Conservation (phyloP, 495 filamentous ascomycete genomes). For the Annulohypoxylon bovei region DNA sequence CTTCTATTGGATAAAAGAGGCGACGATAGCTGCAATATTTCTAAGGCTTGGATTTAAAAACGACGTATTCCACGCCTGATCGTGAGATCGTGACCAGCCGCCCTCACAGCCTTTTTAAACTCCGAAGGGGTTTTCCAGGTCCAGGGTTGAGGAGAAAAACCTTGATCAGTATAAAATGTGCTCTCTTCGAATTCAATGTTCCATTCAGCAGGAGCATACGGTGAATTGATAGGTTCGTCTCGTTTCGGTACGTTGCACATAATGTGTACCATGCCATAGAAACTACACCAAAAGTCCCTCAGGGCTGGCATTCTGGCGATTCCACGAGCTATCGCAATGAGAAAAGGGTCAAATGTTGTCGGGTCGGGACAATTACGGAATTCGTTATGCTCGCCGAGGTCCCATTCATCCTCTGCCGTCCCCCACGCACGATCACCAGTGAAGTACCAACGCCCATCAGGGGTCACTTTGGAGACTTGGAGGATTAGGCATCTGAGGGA, state of each 20-base stretch:
- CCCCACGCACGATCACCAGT: neutral
- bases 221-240: neutral
- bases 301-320: conserved; percentile 12
- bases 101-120: neutral
- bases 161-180: neutral
- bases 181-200: neutral
- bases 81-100: neutral
- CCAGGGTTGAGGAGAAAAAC: neutral
- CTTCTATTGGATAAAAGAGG: too few relatives aligned
- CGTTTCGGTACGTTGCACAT: neutral
- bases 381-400: neutral
- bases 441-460: conserved; percentile 13
- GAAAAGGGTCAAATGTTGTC: conserved; percentile 8
- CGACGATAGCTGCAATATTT: neutral
- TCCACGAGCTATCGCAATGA: conserved; percentile 7
- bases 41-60: neutral
- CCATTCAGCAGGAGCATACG: neutral
- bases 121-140: neutral
- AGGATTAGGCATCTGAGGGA: neutral
- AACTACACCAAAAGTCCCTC: neutral
- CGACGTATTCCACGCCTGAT: neutral
- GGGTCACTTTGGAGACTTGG: conserved; percentile 1
- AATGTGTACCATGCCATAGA: neutral
- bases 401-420: neutral
- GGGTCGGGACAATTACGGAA: conserved; percentile 8